Evolutionary conservation across 345 rosid genomes (phyloP).

Genomic region (Barbarea vulgaris): DNA sequence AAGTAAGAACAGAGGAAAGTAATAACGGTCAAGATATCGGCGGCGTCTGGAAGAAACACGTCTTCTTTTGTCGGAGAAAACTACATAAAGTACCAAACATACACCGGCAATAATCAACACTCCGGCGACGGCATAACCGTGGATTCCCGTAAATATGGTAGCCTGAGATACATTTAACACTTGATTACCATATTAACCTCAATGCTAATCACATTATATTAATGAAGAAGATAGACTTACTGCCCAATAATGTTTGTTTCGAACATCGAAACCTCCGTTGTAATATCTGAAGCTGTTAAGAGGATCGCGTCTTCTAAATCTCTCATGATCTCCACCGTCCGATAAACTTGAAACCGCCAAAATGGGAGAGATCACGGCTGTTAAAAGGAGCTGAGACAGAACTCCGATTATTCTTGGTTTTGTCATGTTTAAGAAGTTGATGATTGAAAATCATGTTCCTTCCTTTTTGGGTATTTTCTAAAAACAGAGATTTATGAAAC

Average conservation of each 20-base stretch:
- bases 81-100: conserved; percentile 47
- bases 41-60: conserved; percentile 28
- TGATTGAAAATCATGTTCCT: conserved; percentile 24
- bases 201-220: neutral
- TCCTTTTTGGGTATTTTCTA: neutral
- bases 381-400: conserved; percentile 43
- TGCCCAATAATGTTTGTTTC: conserved; percentile 72
- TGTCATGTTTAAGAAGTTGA: conserved; percentile 24
- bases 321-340: conserved; percentile 20
- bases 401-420: conserved; percentile 37
- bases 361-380: conserved; percentile 35
- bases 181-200: neutral
- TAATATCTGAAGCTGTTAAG: conserved; percentile 52
- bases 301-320: conserved; percentile 62
- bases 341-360: conserved; percentile 34
- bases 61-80: conserved; percentile 32
- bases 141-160: conserved; percentile 76
- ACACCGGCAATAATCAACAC: conserved; percentile 56
- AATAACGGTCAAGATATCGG: conserved; percentile 33
- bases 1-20: conserved; percentile 40
- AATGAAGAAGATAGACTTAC: conserved; percentile 48
- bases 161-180: conserved; percentile 53
- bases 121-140: conserved; percentile 59
- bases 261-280: conserved; percentile 54
- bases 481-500: conserved; percentile 11